phyloP scores from a whole-genome alignment of 768 basidiomycete species.

The Xerocomellus intermedius region DNA sequence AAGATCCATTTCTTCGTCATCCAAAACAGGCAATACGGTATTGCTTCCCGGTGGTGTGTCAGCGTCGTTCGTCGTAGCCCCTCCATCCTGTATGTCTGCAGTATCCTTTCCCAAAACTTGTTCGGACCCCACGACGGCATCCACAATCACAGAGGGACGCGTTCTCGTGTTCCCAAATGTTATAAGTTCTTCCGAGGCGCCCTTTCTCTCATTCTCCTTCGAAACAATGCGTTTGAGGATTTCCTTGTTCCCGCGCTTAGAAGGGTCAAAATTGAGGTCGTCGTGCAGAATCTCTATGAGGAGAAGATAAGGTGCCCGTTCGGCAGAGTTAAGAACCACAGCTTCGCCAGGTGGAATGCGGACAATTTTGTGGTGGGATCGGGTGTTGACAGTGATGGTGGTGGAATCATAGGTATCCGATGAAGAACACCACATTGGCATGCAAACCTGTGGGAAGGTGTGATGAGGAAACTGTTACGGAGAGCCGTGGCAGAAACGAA shows the following conservation, averaged over 20 bases:
- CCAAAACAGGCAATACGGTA: conserved; percentile 28
- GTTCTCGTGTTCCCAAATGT: conserved; percentile 36
- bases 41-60: conserved; percentile 24
- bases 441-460: conserved; percentile 58
- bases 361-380: conserved; percentile 91
- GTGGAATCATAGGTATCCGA: conserved; percentile 52
- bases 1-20: conserved; percentile 91
- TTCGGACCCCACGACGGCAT: conserved; percentile 30
- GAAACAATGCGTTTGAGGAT: conserved; percentile 72
- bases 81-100: conserved; percentile 24
- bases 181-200: conserved; percentile 55
- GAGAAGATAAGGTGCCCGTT: conserved; percentile 90
- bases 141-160: conserved; percentile 17
- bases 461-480: background rate
- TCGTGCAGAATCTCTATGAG: conserved; percentile 87
- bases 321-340: conserved; percentile 96
- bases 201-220: conserved; percentile 61
- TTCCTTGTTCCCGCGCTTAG: conserved; percentile 80
- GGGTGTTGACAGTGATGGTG: conserved; percentile 33
- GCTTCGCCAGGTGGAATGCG: conserved; percentile 97
- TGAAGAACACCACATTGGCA: conserved; percentile 85
- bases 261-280: conserved; percentile 91
- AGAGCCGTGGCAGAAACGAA: conserved; percentile 32
- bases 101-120: conserved; percentile 32
- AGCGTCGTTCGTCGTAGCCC: background rate